Conservation (phyloP, 1,284 basidiomycete species). For the Boletus albobrunnescens region DNA sequence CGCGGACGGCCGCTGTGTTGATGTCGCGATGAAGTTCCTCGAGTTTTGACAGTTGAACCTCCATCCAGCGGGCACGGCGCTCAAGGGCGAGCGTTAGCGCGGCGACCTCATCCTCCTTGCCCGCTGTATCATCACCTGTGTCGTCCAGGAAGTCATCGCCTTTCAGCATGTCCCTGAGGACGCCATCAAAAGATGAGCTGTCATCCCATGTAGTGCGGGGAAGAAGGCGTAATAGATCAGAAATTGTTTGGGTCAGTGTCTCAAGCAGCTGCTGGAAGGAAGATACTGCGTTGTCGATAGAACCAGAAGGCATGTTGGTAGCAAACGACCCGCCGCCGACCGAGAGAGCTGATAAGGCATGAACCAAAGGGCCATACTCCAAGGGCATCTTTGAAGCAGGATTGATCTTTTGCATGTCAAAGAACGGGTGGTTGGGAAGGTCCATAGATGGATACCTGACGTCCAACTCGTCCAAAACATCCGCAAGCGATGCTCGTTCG, state of each 20-base stretch:
- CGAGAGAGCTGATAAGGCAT: conserved; percentile 77
- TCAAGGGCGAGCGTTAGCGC: conserved; percentile 77
- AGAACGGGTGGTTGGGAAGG: conserved; percentile 66
- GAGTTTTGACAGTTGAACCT: conserved; percentile 78
- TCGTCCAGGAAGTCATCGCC: conserved; percentile 81
- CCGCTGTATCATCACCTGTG: conserved; percentile 55
- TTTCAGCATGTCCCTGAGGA: conserved; percentile 78
- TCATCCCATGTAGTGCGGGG: conserved; percentile 84
- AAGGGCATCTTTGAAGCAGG: conserved; percentile 70
- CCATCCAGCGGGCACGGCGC: conserved; percentile 84
- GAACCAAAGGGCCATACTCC: conserved; percentile 76
- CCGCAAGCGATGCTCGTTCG: conserved; percentile 51
- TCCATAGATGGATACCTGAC: conserved; percentile 58
- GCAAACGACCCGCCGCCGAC: conserved; percentile 82
- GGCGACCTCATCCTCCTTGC: conserved; percentile 74
- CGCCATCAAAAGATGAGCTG: conserved; percentile 79
- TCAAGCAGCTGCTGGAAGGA: conserved; percentile 82
- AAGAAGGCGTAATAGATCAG: conserved; percentile 72
- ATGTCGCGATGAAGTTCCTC: conserved; percentile 83
- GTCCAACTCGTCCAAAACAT: conserved; percentile 63
- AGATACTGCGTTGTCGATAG: conserved; percentile 80
- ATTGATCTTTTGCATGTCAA: conserved; percentile 64
- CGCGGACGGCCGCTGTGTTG: conserved; percentile 77
- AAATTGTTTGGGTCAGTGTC: conserved; percentile 81
- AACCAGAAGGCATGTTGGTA: conserved; percentile 73